phyloP scores from a whole-genome alignment of 176 grass and related monocot genomes.

The Triticum timopheevii region DNA sequence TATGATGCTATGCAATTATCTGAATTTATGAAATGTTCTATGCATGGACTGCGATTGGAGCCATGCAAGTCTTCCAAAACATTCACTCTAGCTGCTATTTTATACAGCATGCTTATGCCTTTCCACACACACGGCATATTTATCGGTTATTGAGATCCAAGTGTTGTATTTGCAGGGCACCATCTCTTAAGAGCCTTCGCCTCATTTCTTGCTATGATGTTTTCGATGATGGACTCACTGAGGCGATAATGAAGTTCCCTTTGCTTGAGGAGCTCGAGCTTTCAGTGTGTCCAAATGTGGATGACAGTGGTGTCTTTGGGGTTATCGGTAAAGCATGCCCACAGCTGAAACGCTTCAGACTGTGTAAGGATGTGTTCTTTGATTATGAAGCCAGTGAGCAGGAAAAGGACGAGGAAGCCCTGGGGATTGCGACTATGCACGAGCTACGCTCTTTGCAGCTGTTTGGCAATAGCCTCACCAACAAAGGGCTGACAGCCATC shows the following conservation, averaged over 20 bases:
- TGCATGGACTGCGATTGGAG: not conserved
- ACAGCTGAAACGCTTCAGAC: conserved; percentile 1
- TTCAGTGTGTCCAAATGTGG: not conserved
- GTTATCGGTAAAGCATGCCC: not conserved
- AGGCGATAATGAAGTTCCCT: conserved; percentile 10
- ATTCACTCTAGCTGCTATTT: not conserved
- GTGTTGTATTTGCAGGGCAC: not conserved
- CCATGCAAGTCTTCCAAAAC: not conserved
- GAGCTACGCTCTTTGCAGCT: not conserved
- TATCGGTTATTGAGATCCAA: not conserved
- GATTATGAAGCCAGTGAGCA: not conserved
- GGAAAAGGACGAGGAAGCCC: not conserved
- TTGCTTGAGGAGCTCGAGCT: conserved; percentile 4
- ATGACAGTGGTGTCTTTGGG: not conserved
- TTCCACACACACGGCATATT: not conserved
- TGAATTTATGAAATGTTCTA: not conserved
- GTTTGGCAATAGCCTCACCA: not conserved
- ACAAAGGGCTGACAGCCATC: not conserved
- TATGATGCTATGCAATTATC: not conserved
- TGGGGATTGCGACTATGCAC: conserved; percentile 4
- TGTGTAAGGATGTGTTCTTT: not conserved
- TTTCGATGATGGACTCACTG: not conserved
- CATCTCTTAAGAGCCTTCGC: not conserved
- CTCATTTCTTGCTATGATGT: not conserved
- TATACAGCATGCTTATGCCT: not conserved